A percentile compares a stretch with the other conserved stretches of the same genome.
phyloP scores from a whole-genome alignment of 2,329 filamentous ascomycete species.

The Parascedosporium putredinis region DNA sequence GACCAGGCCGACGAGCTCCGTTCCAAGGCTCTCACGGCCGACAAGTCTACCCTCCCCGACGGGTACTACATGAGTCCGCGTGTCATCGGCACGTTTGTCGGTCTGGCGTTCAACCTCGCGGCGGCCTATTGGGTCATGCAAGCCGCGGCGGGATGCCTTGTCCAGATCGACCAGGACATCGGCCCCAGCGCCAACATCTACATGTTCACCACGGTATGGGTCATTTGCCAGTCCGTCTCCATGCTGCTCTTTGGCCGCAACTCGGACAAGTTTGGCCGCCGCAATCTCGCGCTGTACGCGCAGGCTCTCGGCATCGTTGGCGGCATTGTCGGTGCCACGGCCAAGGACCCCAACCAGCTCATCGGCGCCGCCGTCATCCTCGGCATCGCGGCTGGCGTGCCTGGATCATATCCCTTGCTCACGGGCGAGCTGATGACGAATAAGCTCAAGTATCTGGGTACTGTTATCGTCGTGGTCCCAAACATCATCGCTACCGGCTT shows the following conservation, averaged over 20 bases:
- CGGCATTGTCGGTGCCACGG: conserved; percentile 13
- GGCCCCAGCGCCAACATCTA: conserved; percentile 20
- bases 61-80: conserved; percentile 13
- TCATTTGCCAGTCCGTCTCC: conserved; percentile 26
- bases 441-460: conserved; percentile 14
- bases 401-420: conserved; percentile 12
- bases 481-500: conserved; percentile 15
- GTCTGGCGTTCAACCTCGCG: conserved; percentile 13
- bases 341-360: conserved; percentile 11
- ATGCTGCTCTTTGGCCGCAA: conserved; percentile 31
- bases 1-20: conserved; percentile 12
- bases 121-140: conserved; percentile 14
- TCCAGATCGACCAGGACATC: conserved; percentile 15
- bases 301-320: conserved; percentile 14
- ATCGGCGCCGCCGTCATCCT: conserved; percentile 14
- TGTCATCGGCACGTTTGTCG: conserved; percentile 12
- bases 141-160: conserved; percentile 11
- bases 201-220: conserved; percentile 26
- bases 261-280: conserved; percentile 28
- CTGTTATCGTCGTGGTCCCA: conserved; percentile 12
- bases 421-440: conserved; percentile 15
- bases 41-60: conserved; percentile 10
- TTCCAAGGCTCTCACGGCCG: conserved; percentile 13
- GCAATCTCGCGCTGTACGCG: conserved; percentile 11
- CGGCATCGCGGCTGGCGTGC: conserved; percentile 12